Evolutionary conservation across 495 filamentous ascomycete genomes (phyloP).

Genomic region (Cryomyces antarcticus): DNA sequence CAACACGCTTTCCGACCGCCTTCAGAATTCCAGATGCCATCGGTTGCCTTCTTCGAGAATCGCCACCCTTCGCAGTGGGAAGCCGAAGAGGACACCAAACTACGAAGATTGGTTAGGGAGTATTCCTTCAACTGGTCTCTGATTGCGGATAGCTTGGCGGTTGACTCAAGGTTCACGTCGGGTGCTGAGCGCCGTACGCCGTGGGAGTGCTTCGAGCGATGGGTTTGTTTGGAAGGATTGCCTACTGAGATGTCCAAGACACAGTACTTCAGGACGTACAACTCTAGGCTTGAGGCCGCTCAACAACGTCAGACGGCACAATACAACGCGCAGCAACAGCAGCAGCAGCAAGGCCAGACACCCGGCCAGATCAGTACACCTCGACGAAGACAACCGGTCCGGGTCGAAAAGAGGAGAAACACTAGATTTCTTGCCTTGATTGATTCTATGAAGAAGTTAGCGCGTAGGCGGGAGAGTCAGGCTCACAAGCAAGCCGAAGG

Average conservation of each 20-base stretch:
- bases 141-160: conserved; percentile 56
- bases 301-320: conserved; percentile 43
- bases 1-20: conserved; percentile 87
- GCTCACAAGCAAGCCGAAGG: conserved; percentile 73
- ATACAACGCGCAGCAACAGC: conserved; percentile 33
- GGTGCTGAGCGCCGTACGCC: conserved; percentile 79
- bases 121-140: conserved; percentile 95
- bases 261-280: conserved; percentile 75
- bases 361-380: conserved; percentile 34
- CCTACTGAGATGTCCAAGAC: conserved; percentile 84
- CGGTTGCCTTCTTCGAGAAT: conserved; percentile 70
- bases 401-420: conserved; percentile 69
- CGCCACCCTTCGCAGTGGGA: conserved; percentile 81
- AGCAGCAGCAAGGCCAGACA: conserved; percentile 35
- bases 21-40: conserved; percentile 71
- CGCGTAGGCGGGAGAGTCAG: conserved; percentile 75
- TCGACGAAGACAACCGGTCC: conserved; percentile 43
- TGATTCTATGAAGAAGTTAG: conserved; percentile 86
- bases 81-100: conserved; percentile 67
- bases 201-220: conserved; percentile 97
- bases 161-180: conserved; percentile 56
- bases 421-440: conserved; percentile 70
- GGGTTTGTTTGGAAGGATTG: conserved; percentile 73
- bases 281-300: conserved; percentile 58
- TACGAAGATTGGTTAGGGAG: conserved; percentile 67